Conservation (phyloP, 2,329 filamentous ascomycete species). For the Fusarium sarcochroum region DNA sequence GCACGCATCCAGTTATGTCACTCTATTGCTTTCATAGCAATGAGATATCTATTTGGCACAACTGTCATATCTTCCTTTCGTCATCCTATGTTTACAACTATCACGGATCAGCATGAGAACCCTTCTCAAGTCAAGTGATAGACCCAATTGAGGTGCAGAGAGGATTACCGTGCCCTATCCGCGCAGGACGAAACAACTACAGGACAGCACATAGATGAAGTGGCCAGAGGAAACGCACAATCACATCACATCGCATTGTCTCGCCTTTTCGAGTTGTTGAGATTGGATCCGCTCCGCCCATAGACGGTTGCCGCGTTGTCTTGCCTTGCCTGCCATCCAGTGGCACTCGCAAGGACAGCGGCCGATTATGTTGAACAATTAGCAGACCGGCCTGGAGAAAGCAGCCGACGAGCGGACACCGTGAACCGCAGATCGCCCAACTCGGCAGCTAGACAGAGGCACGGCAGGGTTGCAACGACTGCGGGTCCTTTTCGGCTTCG, state of each 20-base stretch:
- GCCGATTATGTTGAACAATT: constrained; percentile 40
- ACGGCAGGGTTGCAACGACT: constrained; percentile 43
- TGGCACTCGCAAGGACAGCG: constrained; percentile 35
- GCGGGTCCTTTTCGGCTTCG: constrained; percentile 42
- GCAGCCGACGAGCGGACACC: constrained; percentile 32
- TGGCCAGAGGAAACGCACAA: constrained; percentile 44
- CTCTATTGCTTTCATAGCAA: constrained; percentile 12
- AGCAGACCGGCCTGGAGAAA: constrained; percentile 34
- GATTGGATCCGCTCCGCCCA: constrained; percentile 44
- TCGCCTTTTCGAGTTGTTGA: constrained; percentile 38
- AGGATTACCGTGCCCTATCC: constrained; percentile 39
- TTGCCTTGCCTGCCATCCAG: constrained; percentile 34
- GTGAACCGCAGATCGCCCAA: constrained; percentile 48
- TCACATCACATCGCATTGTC: constrained; percentile 48
- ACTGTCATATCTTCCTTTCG: constrained; percentile 1
- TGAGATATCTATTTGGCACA: constrained; percentile 12
- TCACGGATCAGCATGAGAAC: constrained; percentile 20
- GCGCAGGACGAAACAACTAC: constrained; percentile 31
- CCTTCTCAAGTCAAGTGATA: constrained; percentile 33
- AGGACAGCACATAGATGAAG: constrained; percentile 23
- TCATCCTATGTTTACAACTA: constrained; percentile 10
- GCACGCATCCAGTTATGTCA: constrained; percentile 11
- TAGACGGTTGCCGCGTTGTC: constrained; percentile 43
- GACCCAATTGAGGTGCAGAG: constrained; percentile 32
- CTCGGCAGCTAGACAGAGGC: constrained; percentile 42